phyloP scores from a whole-genome alignment of 1,139 yeast species.

The Candida sp. region DNA sequence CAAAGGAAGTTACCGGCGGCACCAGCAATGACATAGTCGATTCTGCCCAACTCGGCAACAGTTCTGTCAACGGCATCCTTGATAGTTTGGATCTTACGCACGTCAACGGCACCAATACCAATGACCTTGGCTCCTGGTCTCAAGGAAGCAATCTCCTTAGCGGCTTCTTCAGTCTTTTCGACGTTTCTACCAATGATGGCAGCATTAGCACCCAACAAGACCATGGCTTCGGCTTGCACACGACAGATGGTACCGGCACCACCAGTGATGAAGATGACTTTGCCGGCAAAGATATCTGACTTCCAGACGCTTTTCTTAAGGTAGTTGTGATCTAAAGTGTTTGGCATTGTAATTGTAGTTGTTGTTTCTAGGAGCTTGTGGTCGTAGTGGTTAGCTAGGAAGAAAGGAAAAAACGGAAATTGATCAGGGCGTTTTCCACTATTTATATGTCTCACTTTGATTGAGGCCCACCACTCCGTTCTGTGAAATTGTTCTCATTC shows the following conservation, averaged over 20 bases:
- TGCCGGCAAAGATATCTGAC: conserved; percentile 74
- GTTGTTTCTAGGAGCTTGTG: not conserved
- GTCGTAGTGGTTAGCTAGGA: conserved; percentile 4
- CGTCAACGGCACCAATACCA: conserved; percentile 79
- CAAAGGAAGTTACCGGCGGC: conserved; percentile 96
- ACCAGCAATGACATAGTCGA: conserved; percentile 91
- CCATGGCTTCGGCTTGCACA: conserved; percentile 87
- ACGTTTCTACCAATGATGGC: conserved; percentile 83
- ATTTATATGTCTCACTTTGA: too few relatives aligned
- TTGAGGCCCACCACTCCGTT: too few relatives aligned
- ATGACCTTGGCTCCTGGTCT: conserved; percentile 71
- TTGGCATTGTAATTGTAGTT: conserved; percentile 12
- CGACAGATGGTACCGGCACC: conserved; percentile 97
- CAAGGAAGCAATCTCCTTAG: conserved; percentile 61
- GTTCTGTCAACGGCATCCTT: conserved; percentile 68
- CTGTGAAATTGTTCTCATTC: too few relatives aligned
- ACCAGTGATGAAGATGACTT: conserved; percentile 93
- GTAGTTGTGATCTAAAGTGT: conserved; percentile 31
- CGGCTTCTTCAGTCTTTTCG: conserved; percentile 70
- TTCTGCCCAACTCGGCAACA: conserved; percentile 68
- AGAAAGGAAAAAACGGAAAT: too few relatives aligned
- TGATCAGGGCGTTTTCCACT: too few relatives aligned
- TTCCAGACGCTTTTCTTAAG: conserved; percentile 44
- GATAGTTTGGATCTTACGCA: conserved; percentile 66
- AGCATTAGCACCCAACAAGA: conserved; percentile 85